Evolutionary conservation across 2,329 filamentous ascomycete species (phyloP).

Genomic region (Arthrinium puccinioides): DNA sequence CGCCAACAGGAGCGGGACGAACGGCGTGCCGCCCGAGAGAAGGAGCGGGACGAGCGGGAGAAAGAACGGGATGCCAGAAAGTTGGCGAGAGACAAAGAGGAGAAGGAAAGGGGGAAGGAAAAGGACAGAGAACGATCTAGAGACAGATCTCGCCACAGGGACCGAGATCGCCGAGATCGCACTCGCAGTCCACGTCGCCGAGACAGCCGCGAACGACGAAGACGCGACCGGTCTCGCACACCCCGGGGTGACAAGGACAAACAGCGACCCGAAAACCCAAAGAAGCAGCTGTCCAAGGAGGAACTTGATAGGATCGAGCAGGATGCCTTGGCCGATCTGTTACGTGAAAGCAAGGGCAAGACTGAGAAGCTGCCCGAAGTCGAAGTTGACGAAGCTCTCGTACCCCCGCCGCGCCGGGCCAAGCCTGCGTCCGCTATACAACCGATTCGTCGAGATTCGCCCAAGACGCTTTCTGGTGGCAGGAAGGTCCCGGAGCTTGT

Average conservation of each 20-base stretch:
- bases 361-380: conserved; percentile 43
- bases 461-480: conserved; percentile 29
- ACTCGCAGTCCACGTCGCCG: conserved; percentile 14
- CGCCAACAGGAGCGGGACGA: conserved; percentile 50
- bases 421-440: conserved; percentile 53
- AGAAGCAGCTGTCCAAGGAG: conserved; percentile 50
- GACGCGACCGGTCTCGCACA: conserved; percentile 19
- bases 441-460: conserved; percentile 41
- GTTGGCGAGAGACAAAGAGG: conserved; percentile 28
- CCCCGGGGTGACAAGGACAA: conserved; percentile 28
- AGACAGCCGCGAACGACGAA: conserved; percentile 23
- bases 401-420: conserved; percentile 44
- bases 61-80: conserved; percentile 20
- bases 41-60: conserved; percentile 40
- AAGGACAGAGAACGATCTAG: conserved; percentile 14
- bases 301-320: conserved; percentile 50
- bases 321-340: conserved; percentile 49
- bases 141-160: conserved; percentile 23
- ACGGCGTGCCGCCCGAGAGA: conserved; percentile 34
- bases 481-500: conserved; percentile 26
- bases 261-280: conserved; percentile 33
- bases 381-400: conserved; percentile 48
- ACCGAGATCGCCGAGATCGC: conserved; percentile 25
- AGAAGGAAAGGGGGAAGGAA: conserved; percentile 26
- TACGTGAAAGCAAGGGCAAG: conserved; percentile 50